Base-by-base conservation (phyloP, 2,329 filamentous ascomycete genomes). In the Trichoderma semiorbis region DNA sequence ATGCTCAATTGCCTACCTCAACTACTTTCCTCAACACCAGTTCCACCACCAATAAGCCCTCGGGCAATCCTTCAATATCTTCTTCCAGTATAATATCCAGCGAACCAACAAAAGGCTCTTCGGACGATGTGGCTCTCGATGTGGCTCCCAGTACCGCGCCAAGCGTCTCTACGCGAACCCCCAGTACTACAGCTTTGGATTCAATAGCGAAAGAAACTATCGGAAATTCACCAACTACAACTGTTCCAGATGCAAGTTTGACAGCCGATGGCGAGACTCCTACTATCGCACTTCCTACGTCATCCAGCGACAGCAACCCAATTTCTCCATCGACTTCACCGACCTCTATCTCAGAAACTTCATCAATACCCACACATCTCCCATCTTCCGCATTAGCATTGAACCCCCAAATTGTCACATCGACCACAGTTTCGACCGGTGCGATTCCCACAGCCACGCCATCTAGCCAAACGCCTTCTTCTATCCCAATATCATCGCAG, bases 1-100 rank as follows among this genome's bases (percentile, higher is more conserved):
- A 85, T 66, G 85, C 83, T 78, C 83, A 83, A 78, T 88, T 74
- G 68, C 72, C 64, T 57, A 72, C 72, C 73, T 74, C 73, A 53
- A 69, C 75, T 28, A 65, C 72, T 21, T 60, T 71, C 30, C 32
- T 34, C 58, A 70, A 60, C 34, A 34, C 26, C 66, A 63, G 71
- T 36, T 72, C 63, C 16, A 28, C 26, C 21, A 8, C 39, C 39
- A 68, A 26, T 26, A 62, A 36, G n/a, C 36, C 53, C 28, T 36
- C 62, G 4, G 30, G 16, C 21, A 50, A 30, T 24, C n/a, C n/a
- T 18, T 14, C 32, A 32, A 3, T 24, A 10, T 34, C 70, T 26
- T 55, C 64, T 69, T 62, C 32, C 72, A 68, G 30, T 73, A 72
- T 6, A 10, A 57, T 32, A 6, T 11, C 30, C 14, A 63, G 24